Conservation (phyloP, 225 moss, liverwort and hornwort species). For the Polytrichum formosum region DNA sequence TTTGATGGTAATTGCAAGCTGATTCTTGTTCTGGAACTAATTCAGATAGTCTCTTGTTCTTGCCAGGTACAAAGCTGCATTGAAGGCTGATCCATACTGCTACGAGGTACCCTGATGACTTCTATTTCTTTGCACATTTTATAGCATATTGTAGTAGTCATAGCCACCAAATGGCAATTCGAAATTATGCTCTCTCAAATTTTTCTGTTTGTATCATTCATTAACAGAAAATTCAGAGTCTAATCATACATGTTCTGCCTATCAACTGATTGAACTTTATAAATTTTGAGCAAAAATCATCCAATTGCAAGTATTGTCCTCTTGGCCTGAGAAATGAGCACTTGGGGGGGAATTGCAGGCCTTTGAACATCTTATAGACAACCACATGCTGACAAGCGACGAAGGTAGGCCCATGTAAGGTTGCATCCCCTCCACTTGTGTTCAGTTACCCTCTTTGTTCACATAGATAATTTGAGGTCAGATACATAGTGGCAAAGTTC, state of each 20-base stretch:
- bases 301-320: not conserved
- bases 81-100: conserved; percentile 94
- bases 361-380: conserved; percentile 92
- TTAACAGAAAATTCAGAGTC: too few species aligned
- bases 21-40: not conserved
- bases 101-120: conserved; percentile 51
- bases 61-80: conserved; percentile 84
- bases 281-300: too few species aligned
- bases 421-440: conserved; percentile 24
- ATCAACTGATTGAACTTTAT: too few species aligned
- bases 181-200: too few species aligned
- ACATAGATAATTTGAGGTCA: not conserved
- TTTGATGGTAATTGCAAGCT: too few species aligned
- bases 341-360: conserved; percentile 45
- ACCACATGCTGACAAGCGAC: conserved; percentile 95
- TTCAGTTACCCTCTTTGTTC: conserved; percentile 1
- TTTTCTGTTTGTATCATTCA: too few species aligned
- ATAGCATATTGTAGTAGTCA: too few species aligned
- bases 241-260: too few species aligned
- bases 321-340: conserved; percentile 17
- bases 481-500: not conserved
- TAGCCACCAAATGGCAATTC: too few species aligned
- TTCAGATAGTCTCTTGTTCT: conserved; percentile 7
- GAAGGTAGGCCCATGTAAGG: conserved; percentile 69
- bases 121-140: too few species aligned